A percentile compares a stretch with the other conserved stretches of the same genome.
Evolutionary conservation across 495 filamentous ascomycete genomes (phyloP).

Genomic region (Podospora sp.): DNA sequence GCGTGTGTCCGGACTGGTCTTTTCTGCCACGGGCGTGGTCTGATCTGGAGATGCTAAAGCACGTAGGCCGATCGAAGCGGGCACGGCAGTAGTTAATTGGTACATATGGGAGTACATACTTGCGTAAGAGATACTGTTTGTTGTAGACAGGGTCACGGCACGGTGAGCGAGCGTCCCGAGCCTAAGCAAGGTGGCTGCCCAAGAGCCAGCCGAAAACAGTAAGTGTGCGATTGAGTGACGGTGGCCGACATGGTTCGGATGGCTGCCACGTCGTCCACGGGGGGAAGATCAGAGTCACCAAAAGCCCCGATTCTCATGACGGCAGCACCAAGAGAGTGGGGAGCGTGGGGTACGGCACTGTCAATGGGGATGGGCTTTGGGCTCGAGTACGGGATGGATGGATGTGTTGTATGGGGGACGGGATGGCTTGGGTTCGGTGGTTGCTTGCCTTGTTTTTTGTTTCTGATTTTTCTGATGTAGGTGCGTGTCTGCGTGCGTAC

Average conservation of each 20-base stretch:
- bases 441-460: no score
- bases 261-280: constrained; percentile 16
- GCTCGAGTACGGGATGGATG: neutral
- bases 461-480: no score
- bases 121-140: neutral
- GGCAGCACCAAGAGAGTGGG: neutral
- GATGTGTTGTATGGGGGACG: no score
- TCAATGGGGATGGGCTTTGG: constrained; percentile 2
- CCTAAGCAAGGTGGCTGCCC: neutral
- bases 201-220: constrained; percentile 4
- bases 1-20: neutral
- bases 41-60: neutral
- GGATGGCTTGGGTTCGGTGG: no score
- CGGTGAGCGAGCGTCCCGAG: neutral
- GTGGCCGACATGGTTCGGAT: constrained; percentile 11
- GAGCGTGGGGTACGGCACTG: neutral
- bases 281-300: neutral
- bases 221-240: constrained; percentile 14
- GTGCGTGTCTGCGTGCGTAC: no score
- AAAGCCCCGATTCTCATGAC: constrained; percentile 12
- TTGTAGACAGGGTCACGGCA: neutral
- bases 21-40: neutral
- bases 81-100: neutral
- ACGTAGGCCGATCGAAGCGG: constrained; percentile 3
- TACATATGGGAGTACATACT: neutral